phyloP scores from a whole-genome alignment of 257 asterid species.

The Scutellaria minor region DNA sequence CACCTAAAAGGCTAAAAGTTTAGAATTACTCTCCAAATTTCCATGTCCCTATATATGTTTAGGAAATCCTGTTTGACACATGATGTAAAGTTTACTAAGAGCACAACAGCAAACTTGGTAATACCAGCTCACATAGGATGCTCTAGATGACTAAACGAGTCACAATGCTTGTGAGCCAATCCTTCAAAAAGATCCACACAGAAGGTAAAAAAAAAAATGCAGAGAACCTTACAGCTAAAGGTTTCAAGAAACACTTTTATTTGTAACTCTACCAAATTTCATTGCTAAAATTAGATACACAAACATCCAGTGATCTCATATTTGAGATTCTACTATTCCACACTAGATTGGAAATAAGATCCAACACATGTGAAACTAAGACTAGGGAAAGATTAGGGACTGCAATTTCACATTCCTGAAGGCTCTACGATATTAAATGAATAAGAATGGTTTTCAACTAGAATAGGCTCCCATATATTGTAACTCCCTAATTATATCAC shows the following conservation, averaged over 20 bases:
- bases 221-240: too few species aligned
- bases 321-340: background rate
- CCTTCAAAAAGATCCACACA: background rate
- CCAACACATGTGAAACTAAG: conserved; percentile 10
- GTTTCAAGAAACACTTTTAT: background rate
- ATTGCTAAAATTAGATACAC: background rate
- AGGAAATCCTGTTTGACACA: background rate
- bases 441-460: conserved; percentile 1
- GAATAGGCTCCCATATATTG: background rate
- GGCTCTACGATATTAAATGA: background rate
- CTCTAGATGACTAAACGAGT: conserved; percentile 18
- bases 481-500: too few species aligned
- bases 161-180: background rate
- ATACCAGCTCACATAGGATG: background rate
- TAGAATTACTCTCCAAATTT: background rate
- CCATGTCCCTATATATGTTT: background rate
- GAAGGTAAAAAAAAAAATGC: background rate
- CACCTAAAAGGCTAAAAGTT: background rate
- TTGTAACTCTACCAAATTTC: conserved; percentile 9
- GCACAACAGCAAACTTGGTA: background rate
- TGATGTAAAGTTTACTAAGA: background rate
- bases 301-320: background rate
- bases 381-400: background rate
- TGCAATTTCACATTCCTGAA: background rate
- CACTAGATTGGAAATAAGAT: background rate